Conservation (phyloP, 169 alveolate genomes). For the Cardiosporidium cionae region DNA sequence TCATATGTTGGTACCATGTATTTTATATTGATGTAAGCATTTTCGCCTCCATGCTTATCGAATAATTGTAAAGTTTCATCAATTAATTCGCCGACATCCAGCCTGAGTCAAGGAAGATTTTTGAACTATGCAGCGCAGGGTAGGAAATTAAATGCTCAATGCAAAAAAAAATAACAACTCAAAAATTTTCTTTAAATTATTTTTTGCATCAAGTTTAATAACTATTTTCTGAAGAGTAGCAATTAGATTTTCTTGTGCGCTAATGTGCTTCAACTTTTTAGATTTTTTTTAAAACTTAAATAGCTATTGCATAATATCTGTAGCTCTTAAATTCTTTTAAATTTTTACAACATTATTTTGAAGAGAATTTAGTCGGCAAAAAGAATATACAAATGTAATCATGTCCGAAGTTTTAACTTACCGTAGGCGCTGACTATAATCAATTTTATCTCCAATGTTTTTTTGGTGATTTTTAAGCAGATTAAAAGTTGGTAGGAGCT, state of each 20-base stretch:
- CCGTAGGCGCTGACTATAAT: conserved; percentile 76
- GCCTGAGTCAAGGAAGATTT: conserved; percentile 2
- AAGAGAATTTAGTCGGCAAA: too few relatives aligned
- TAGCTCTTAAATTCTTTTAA: background rate
- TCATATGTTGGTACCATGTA: conserved; percentile 88
- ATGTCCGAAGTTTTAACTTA: too few relatives aligned
- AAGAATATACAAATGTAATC: too few relatives aligned
- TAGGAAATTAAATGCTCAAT: background rate
- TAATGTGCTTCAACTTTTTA: too few relatives aligned
- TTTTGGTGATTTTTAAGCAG: conserved; percentile 66
- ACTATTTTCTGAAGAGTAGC: background rate
- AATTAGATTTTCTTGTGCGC: too few relatives aligned
- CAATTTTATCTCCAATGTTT: conserved; percentile 73
- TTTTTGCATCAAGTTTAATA: background rate
- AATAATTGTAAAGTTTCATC: conserved; percentile 83
- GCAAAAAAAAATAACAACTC: background rate
- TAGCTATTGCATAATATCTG: background rate
- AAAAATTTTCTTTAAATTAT: background rate
- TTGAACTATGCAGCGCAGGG: background rate
- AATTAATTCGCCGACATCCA: conserved; percentile 72
- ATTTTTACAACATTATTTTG: too few relatives aligned
- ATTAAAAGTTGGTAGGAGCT: conserved; percentile 79
- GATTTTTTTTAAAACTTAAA: too few relatives aligned
- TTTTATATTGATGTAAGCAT: conserved; percentile 84
- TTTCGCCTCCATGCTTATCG: conserved; percentile 82